Evolutionary conservation across 1,139 yeast species (phyloP).

Genomic region (Geotrichum armillariae): DNA sequence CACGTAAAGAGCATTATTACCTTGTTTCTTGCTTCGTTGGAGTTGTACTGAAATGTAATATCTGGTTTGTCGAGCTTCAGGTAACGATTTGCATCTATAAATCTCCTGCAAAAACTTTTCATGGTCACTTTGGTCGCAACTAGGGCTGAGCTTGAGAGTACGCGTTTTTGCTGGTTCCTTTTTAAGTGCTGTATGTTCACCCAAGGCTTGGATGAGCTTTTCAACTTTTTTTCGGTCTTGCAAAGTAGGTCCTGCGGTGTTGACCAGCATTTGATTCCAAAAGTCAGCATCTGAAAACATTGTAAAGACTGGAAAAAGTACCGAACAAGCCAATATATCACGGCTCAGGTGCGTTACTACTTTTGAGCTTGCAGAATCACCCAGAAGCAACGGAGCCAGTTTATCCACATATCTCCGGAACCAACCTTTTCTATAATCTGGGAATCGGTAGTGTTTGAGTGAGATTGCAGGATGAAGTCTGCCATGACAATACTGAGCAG

Average conservation of each 20-base stretch:
- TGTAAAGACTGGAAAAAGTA: constrained; percentile 53
- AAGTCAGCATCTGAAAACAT: constrained; percentile 74
- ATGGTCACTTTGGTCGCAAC: constrained; percentile 41
- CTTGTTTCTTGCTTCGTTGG: constrained; percentile 30
- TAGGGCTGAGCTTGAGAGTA: constrained; percentile 33
- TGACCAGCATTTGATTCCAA: constrained; percentile 66
- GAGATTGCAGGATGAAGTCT: constrained; percentile 64
- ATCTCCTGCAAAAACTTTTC: constrained; percentile 47
- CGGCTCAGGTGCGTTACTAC: constrained; percentile 53
- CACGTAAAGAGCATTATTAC: constrained; percentile 27
- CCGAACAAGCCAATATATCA: constrained; percentile 63
- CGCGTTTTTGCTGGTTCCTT: constrained; percentile 2
- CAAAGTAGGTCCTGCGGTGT: constrained; percentile 62
- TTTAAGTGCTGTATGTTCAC: constrained; percentile 51
- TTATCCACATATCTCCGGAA: constrained; percentile 46
- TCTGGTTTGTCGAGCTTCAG: constrained; percentile 47
- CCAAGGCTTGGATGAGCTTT: constrained; percentile 67
- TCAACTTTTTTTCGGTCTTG: constrained; percentile 77
- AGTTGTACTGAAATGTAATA: constrained; percentile 47
- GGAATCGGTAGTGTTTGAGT: constrained; percentile 43
- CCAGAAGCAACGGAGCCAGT: constrained; percentile 54
- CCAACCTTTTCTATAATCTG: constrained; percentile 54
- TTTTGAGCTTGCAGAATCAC: constrained; percentile 53
- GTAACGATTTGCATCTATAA: constrained; percentile 37
- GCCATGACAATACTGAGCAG: constrained; percentile 56